Base-by-base conservation (phyloP, 1,284 basidiomycete genomes). In the Athelia sp. region DNA sequence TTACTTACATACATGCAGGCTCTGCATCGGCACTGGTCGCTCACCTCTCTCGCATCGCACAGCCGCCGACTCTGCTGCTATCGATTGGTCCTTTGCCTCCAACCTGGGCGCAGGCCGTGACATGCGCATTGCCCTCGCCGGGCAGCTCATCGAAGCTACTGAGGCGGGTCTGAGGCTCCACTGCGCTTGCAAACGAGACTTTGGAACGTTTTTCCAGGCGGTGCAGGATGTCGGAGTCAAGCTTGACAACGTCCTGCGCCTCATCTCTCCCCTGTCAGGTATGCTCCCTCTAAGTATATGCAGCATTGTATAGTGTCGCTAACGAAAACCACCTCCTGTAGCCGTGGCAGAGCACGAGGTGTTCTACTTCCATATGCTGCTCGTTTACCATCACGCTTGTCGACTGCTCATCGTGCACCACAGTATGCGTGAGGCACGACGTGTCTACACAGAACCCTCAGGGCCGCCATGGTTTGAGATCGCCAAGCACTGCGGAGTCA, bases 351-450 rank as follows among this genome's bases (percentile, higher is more conserved):
- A 68, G 52, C 55, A 66, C 46, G 74, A 76, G 43, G 54, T 55
- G n/a, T 72, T 74, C 49, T 65, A 73, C 51, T 69, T 70, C 50
- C 65, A 67, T 29, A 67, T 70, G 56, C 58, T 74, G 15, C 55
- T 58, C 10, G 51, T 70, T 22, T 60, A 68, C 50, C 71, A 65
- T 51, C 62, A 69, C 35, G 66, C 63, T 19, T 69, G 66, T 51
- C 65, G 68, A 24, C 59, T 75, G 21, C 53, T 70, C 29, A 58
- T 72, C 36, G 50, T 72, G 17, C 58, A 73, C 36, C 36, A 40
- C 19, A 8, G 36, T n/a, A 6, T 40, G 15, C 36, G 36, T 9
- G 19, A 40, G 15, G 9, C 19, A n/a, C 36, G 36, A 9, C 36
- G 36, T 9, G 36, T 40, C 73, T 34, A 45, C 22, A 10, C 18